A percentile compares a stretch with the other conserved stretches of the same genome.
Evolutionary conservation across 441 rosid genomes (phyloP).

Genomic region (Croton setiger): DNA sequence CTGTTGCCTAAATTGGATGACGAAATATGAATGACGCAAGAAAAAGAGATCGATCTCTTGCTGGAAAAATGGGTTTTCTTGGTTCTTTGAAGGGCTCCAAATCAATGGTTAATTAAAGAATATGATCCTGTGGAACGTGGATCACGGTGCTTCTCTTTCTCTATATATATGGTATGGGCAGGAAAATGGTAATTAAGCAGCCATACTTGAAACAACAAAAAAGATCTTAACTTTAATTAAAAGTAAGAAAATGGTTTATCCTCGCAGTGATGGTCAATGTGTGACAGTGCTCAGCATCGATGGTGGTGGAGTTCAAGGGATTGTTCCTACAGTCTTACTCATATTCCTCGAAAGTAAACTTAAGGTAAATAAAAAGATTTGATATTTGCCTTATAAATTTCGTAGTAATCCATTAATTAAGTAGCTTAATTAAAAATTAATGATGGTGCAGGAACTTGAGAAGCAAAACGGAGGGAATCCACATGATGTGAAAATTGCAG

Average conservation of each 20-base stretch:
- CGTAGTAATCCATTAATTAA: too few species aligned
- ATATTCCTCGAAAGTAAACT: conserved; percentile 2
- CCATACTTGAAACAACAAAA: background rate
- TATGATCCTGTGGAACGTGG: background rate
- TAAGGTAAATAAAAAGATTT: background rate
- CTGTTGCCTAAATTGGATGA: too few species aligned
- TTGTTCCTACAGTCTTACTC: conserved; percentile 10
- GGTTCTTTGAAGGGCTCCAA: background rate
- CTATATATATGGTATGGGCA: background rate
- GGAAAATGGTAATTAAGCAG: background rate
- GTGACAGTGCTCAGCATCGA: conserved; percentile 13
- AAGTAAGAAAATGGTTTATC: conserved; percentile 2
- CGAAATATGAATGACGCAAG: too few species aligned
- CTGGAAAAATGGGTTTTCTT: background rate
- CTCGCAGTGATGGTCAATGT: background rate
- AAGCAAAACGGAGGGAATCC: background rate
- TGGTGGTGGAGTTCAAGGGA: conserved; percentile 13
- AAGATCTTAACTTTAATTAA: background rate
- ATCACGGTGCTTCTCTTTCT: background rate
- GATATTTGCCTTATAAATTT: too few species aligned
- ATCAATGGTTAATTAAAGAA: background rate
- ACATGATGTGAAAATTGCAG: background rate
- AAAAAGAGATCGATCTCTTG: background rate
- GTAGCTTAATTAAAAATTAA: background rate
- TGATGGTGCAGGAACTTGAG: background rate